Percentiles rank a stretch among this genome's conserved stretches.
These are phyloP conservation scores for Aureoboletus auriporus DNA, from an alignment of 768 basidiomycete genomes.

Conservation along the genomic window DNA sequence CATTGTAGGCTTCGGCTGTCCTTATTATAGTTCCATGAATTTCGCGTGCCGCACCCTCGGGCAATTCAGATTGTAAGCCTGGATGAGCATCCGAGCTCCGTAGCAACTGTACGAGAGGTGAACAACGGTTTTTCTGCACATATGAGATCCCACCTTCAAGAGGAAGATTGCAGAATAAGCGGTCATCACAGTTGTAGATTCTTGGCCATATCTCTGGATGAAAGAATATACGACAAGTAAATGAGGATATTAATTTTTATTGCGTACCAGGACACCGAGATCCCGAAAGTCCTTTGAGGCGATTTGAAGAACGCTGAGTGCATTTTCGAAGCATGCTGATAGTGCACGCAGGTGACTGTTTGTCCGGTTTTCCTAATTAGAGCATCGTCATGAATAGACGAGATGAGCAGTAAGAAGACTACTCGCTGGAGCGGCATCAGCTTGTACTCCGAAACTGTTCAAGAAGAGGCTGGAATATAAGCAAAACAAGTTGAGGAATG, in stretches of 20 bases:
- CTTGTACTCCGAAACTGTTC: slow-evolving; percentile 79
- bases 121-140: background rate
- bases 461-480: slow-evolving; percentile 77
- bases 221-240: background rate
- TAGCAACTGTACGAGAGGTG: slow-evolving; percentile 48
- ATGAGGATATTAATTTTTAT: slow-evolving; percentile 28
- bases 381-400: background rate
- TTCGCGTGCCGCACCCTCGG: slow-evolving; percentile 57
- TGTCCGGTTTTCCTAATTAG: slow-evolving; percentile 47
- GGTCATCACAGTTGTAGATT: slow-evolving; percentile 81
- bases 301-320: slow-evolving; percentile 65
- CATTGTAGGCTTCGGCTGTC: slow-evolving; percentile 76
- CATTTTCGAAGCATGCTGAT: slow-evolving; percentile 70
- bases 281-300: slow-evolving; percentile 69
- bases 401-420: slow-evolving; percentile 2
- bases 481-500: slow-evolving; percentile 72
- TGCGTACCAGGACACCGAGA: slow-evolving; percentile 67
- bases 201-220: slow-evolving; percentile 75
- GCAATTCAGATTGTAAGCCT: slow-evolving; percentile 57
- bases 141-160: slow-evolving; percentile 50
- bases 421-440: slow-evolving; percentile 54
- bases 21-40: slow-evolving; percentile 63
- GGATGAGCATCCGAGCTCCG: slow-evolving; percentile 56
- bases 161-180: slow-evolving; percentile 82
- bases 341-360: slow-evolving; percentile 66